Conservation (phyloP, 2,329 filamentous ascomycete genomes). For the Piedraia hortae region DNA sequence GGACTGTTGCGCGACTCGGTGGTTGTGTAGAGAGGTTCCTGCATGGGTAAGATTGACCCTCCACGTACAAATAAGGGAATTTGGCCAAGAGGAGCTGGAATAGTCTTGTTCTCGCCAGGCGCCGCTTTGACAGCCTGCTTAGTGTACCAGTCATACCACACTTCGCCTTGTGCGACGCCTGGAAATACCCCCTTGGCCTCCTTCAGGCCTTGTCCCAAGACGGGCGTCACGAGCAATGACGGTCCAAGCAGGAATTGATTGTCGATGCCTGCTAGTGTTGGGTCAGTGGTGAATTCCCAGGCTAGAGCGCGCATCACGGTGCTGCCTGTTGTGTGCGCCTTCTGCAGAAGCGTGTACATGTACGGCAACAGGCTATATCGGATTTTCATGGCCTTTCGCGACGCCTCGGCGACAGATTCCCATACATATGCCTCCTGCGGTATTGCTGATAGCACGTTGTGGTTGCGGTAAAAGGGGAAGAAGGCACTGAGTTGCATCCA, state of each 20-base stretch:
- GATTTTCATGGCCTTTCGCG: conserved; percentile 26
- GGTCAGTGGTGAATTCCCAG: conserved; percentile 50
- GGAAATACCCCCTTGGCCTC: conserved; percentile 43
- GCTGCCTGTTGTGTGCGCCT: conserved; percentile 34
- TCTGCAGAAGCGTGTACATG: conserved; percentile 46
- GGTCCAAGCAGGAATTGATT: conserved; percentile 45
- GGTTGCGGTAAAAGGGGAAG: conserved; percentile 56
- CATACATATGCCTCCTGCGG: conserved; percentile 39
- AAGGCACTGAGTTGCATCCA: conserved; percentile 27
- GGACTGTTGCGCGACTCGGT: conserved; percentile 31
- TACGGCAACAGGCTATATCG: conserved; percentile 47
- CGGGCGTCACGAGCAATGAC: conserved; percentile 37
- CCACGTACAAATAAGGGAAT: conserved; percentile 48
- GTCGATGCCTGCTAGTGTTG: conserved; percentile 35
- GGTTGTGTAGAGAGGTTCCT: conserved; percentile 41
- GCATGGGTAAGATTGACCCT: conserved; percentile 36
- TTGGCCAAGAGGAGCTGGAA: conserved; percentile 33
- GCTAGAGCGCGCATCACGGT: conserved; percentile 46
- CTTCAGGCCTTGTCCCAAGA: conserved; percentile 32
- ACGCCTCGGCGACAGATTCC: conserved; percentile 5
- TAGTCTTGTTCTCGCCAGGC: conserved; percentile 29
- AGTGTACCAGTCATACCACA: conserved; percentile 67
- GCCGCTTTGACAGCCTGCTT: conserved; percentile 25
- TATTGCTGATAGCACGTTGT: conserved; percentile 34
- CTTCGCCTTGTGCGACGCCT: conserved; percentile 27